Base-by-base conservation (phyloP, 2,329 filamentous ascomycete species). In the Aschersonia sp. region DNA sequence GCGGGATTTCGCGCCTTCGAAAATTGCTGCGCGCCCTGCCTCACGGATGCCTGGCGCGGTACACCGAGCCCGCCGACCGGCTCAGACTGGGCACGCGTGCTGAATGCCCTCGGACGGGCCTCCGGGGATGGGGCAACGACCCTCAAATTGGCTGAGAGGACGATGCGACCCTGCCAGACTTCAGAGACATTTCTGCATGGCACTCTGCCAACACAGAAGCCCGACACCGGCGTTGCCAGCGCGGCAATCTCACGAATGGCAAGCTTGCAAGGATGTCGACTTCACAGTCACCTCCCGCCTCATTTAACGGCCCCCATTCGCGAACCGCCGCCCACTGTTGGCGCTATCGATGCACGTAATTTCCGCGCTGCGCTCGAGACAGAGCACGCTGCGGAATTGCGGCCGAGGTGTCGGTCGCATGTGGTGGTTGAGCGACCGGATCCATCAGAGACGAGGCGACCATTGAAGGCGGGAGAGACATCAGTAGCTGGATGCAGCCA, bases 401-500 rank as follows among this genome's bases (percentile, higher is more conserved):
- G 22, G 22, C 22, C 22, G 35, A 12, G 35, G 35, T 37, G 8
- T 37, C 22, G 39, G 29, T 29, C 8, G 9, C 6, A n/a, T 35
- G 22, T 31, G 35, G 14, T 42, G 43, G 30, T 37, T 30, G 43
- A 37, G 30, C 14, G 35, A 45, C 33, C 35, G 33, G 41, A 44
- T 41, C 46, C 42, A 48, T 42, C 35, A 9, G 42, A 43, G 7
- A 35, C 47, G 30, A 22, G 35, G 35, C 35, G 12, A 4, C 35
- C 8, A 37, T 22, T 32, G 33, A 41, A 5, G 41, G 10, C 32
- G n/a, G 14, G 10, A 11, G n/a, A 41, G 22, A 14, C 10, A 14
- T 30, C 11, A 5, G 33, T 43, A 30, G 31, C 47, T 49, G 44
- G 33, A 46, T 46, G 44, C 33, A 41, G 41, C 44, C 44, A 11